Base-by-base conservation (phyloP, 1,284 basidiomycete genomes). In the Rhodotorula sp. region DNA sequence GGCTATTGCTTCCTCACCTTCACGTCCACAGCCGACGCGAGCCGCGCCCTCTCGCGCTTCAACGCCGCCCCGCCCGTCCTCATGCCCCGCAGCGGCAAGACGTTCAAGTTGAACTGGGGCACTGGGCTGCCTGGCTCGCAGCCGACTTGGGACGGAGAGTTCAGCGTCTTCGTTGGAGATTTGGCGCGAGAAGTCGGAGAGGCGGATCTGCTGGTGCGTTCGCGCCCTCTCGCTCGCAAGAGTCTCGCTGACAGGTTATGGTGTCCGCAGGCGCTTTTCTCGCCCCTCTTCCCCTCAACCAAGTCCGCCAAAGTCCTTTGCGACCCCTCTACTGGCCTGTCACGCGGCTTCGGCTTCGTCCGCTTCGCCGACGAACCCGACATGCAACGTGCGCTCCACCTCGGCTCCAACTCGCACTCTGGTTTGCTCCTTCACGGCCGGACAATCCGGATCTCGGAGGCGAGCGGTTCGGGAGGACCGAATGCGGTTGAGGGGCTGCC, bases 251-350 rank as follows among this genome's bases (percentile, higher is more conserved):
- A 55, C 11, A 2, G 4, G 91, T 68, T 91, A 91, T 11, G 24
- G 1, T 16, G 18, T 47, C n/a, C n/a, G 26, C 51, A 78, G 76
- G 65, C 75, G 8, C 76, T 79, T 26, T 90, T 91, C 74, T 91
- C 93, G 66, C 85, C 87, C 18, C 89, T 90, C 3, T 94, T 94
- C 82, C 80, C 87, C 54, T 92, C 90, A 78, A 92, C 91, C 80
- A 92, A 91, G 82, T 93, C 90, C 78, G 92, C 92, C 44, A 94
- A 94, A 82, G 93, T 94, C 74, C 93, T 94, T 91, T 75, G 69
- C 68, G 92, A 94, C 80, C 90, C 91, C 15, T 86, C 88, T 50
- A 92, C 91, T 15, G 91, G 91, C 30, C 86, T 92, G n/a, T 92
- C 90, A 52, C 85, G 90, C 74, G 91, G 92, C 10, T 94, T 93